Evolutionary conservation across 1,284 basidiomycete genomes (phyloP), one percentile per base, ranked within the genome.

Genomic region (Sporisorium graminicola): DNA sequence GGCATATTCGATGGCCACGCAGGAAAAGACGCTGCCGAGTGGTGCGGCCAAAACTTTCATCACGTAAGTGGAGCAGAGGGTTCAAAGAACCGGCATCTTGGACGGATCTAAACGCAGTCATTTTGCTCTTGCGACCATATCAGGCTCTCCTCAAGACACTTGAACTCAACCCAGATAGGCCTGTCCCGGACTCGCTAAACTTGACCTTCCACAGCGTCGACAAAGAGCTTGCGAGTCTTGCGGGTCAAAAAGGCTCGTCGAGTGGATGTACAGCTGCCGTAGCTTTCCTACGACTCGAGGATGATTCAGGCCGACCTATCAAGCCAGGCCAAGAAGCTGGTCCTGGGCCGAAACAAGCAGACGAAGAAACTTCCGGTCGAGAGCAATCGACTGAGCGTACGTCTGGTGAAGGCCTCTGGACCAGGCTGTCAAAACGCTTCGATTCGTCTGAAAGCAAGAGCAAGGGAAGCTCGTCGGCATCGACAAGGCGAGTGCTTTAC

Each of bases 1-100:
- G 95, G 95, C 13, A 91, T 99, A 49, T 99, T 99, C 82, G 97
- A 99, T 81, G 97, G 97, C 3, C 97, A 99, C 85, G 97, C 97
- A 0, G 97, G 97, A 22, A 98, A 98, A 85, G 94, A 98, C 83
- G 94, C 96, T 22, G 97, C 97, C 22, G 97, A 99, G 86, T 99
- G 95, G 95, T 99, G 97, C 86, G 95, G 96, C 26, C 89, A 91
- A 79, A 92, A 99, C 86, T 98, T 99, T 87, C 95, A 98, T 85
- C 90, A 95, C 88, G 94, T 94, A 83, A 78, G 89, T 72, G 16
- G 14, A 6, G 47, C n/a, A 31, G 27, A 20, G 14, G 14, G 35
- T 3, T 37, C 35, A 13, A 37, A 37, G 35, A 37, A 8, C 13
- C 8, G 35, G 6, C 35, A 3, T 37, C 6, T 14, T 9, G 35